Conservation (phyloP, 768 basidiomycete species). For the Rhizopogon vesiculosus region DNA sequence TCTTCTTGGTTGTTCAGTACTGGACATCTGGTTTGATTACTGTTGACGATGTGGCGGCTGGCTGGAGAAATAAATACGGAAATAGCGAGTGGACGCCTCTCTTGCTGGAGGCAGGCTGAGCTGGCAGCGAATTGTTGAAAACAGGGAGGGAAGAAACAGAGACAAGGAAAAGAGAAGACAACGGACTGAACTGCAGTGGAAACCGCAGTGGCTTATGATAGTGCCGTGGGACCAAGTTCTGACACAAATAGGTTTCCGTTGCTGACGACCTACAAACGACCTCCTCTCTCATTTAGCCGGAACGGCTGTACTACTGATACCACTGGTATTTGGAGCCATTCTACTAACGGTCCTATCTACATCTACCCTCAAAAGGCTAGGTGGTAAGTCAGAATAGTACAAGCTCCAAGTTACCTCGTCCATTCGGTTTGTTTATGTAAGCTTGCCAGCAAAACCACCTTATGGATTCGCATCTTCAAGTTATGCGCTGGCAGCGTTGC, state of each 20-base stretch:
- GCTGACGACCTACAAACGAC: no score
- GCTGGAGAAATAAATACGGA: neutral
- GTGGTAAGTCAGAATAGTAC: no score
- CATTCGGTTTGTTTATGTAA: no score
- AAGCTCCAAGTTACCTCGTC: no score
- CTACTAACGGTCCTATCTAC: no score
- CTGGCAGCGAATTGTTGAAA: neutral
- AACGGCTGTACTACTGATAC: no score
- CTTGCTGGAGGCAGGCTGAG: neutral
- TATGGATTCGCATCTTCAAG: no score
- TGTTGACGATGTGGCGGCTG: neutral
- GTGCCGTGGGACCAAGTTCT: neutral
- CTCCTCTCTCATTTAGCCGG: no score
- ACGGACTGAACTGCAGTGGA: neutral
- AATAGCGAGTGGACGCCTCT: constrained; percentile 1
- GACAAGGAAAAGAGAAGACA: neutral
- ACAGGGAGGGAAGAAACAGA: neutral
- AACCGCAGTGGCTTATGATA: neutral
- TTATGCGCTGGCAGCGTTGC: no score
- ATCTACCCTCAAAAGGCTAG: no score
- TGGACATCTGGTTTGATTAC: neutral
- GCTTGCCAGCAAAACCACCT: no score
- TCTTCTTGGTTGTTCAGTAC: neutral
- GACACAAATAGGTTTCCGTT: neutral
- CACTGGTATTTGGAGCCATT: no score